Conservation (phyloP, 2,329 filamentous ascomycete species). For the Cladosporium sp. region DNA sequence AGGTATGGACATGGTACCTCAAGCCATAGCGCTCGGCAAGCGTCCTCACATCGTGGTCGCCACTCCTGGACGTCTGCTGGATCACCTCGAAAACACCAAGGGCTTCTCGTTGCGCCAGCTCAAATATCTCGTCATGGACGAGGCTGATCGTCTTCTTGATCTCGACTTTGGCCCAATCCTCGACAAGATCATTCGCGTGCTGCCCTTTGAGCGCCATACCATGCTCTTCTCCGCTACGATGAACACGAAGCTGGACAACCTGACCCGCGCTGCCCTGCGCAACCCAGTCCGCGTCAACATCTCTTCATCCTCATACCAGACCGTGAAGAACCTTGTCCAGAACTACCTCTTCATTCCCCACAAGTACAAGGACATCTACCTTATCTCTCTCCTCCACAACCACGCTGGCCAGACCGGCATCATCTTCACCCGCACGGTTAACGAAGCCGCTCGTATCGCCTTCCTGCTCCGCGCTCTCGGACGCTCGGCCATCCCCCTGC, state of each 20-base stretch:
- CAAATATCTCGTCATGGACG: constrained; percentile 92
- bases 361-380: constrained; percentile 84
- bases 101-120: constrained; percentile 82
- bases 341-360: constrained; percentile 84
- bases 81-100: constrained; percentile 95
- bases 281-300: constrained; percentile 84
- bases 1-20: constrained; percentile 92
- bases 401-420: constrained; percentile 83
- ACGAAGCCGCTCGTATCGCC: constrained; percentile 82
- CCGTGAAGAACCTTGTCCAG: constrained; percentile 84
- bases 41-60: constrained; percentile 93
- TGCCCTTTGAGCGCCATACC: constrained; percentile 74
- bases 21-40: constrained; percentile 89
- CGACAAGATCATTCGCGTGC: constrained; percentile 87
- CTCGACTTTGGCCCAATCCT: constrained; percentile 91
- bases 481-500: constrained; percentile 86
- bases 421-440: constrained; percentile 88
- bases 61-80: constrained; percentile 82
- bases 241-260: constrained; percentile 85
- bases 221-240: constrained; percentile 95
- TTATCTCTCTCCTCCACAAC: constrained; percentile 84
- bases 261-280: constrained; percentile 84
- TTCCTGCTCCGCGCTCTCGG: constrained; percentile 81
- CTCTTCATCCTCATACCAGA: constrained; percentile 82
- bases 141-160: constrained; percentile 88